Percentiles rank a stretch among this genome's conserved stretches.
Evolutionary conservation across 2,329 filamentous ascomycete genomes (phyloP).

Genomic region (Monosporascus sp.): DNA sequence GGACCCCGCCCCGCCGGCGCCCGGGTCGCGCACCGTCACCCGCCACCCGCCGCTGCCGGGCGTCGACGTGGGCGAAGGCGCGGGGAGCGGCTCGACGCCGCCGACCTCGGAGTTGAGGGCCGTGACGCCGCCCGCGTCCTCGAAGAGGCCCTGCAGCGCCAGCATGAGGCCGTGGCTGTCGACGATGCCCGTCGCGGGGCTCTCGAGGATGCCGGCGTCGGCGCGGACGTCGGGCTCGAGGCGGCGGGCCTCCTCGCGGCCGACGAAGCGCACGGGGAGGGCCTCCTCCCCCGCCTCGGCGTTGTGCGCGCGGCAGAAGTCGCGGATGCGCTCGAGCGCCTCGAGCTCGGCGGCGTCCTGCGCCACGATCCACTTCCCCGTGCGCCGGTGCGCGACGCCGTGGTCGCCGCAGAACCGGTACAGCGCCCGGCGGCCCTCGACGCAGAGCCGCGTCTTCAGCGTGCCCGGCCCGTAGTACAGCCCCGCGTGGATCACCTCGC

Average conservation of each 20-base stretch:
- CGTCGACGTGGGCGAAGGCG: conserved; percentile 12
- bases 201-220: conserved; percentile 70
- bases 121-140: conserved; percentile 68
- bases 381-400: conserved; percentile 64
- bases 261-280: conserved; percentile 50
- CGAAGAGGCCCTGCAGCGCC: conserved; percentile 68
- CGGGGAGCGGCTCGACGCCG: conserved; percentile 45
- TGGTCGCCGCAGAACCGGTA: conserved; percentile 70
- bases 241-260: conserved; percentile 51
- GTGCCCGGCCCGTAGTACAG: conserved; percentile 76
- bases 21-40: conserved; percentile 47
- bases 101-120: conserved; percentile 65
- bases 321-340: conserved; percentile 49
- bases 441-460: conserved; percentile 79
- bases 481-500: conserved; percentile 93
- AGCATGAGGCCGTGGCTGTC: conserved; percentile 84
- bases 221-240: conserved; percentile 74
- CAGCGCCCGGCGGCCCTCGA: conserved; percentile 68
- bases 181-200: conserved; percentile 80
- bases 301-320: conserved; percentile 31
- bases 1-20: conserved; percentile 28
- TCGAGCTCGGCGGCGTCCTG: conserved; percentile 67
- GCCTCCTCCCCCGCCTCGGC: conserved; percentile 18
- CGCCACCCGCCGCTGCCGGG: conserved; percentile 61
- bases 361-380: conserved; percentile 92